Evolutionary conservation across 352 stramenopile genomes (phyloP), one percentile per base, ranked within the genome.

Genomic region (Globisporangium echinulatum): DNA sequence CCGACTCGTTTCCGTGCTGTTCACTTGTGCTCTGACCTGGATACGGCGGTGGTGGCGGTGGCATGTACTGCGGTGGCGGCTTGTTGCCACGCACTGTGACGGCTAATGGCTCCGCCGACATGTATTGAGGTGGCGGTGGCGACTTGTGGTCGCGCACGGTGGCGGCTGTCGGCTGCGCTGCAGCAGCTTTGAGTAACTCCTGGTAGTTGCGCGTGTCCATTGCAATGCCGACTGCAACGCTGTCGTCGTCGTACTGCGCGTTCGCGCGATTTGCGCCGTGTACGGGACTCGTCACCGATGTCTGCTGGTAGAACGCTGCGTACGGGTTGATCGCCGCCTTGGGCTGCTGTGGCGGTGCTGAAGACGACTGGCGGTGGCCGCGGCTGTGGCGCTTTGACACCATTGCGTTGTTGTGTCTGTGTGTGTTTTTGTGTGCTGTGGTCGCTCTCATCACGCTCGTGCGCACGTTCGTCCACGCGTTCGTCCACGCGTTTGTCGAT

Each of bases 141-240:
- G 25, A 25, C 33, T 51, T 52, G 19, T 43, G 36, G 10, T 58
- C 42, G 5, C 54, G 60, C 9, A 69, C 63, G 14, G 58, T 61
- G 10, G 49, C 61, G 0, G 67, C 63, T 3, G 51, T 49, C n/a
- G 58, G 63, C 33, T 59, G 67, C 19, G 42, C 50, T 3, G 62
- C 44, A 33, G 43, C 13, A 48, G 43, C 48, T 33, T 71, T 60
- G 38, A 88, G 63, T 44, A 88, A 55, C 61, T 75, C 71, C 53
- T 81, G 63, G 62, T 88, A 88, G 64, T 87, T 85, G 65, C 69
- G 68, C 47, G 79, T 87, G 64, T 79, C 75, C 48, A 88, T 67
- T 47, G 79, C 75, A 11, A 88, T 49, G 17, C 82, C 82, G 17
- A 90, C 53, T 13, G 44, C 49, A 38, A 58, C 48, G 51, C 59